Conservation (phyloP, 2,329 filamentous ascomycete species). For the Nakataea oryzae region DNA sequence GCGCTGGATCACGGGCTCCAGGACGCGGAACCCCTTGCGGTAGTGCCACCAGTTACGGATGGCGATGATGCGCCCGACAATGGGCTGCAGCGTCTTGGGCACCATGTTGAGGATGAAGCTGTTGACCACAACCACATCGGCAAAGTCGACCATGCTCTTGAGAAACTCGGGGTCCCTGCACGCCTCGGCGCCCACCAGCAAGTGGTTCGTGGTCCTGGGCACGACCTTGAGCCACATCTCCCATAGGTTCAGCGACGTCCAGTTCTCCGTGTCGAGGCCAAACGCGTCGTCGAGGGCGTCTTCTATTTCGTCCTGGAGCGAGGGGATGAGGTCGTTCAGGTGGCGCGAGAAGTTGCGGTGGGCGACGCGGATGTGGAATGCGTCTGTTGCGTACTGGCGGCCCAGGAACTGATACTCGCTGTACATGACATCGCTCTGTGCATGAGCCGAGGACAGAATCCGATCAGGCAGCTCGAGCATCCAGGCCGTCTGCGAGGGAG, state of each 20-base stretch:
- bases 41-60: constrained; percentile 37
- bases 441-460: constrained; percentile 27
- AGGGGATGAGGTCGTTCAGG: constrained; percentile 24
- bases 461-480: constrained; percentile 35
- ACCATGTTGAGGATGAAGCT: constrained; percentile 33
- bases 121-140: constrained; percentile 35
- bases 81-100: constrained; percentile 35
- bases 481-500: constrained; percentile 30
- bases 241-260: constrained; percentile 31
- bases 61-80: constrained; percentile 33
- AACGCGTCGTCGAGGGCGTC: constrained; percentile 23
- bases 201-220: constrained; percentile 29
- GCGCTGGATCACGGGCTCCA: constrained; percentile 36
- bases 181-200: constrained; percentile 26
- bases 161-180: constrained; percentile 34
- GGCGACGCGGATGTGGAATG: constrained; percentile 28
- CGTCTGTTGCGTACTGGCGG: constrained; percentile 18
- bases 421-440: constrained; percentile 34
- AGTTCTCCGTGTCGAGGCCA: constrained; percentile 21
- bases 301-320: constrained; percentile 28
- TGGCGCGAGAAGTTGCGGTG: constrained; percentile 33
- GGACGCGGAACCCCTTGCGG: constrained; percentile 26
- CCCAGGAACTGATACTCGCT: constrained; percentile 31
- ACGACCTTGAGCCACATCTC: constrained; percentile 30
- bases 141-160: constrained; percentile 35